Base-by-base conservation (phyloP, 306 rosid species). In the Medicago ruthenica region DNA sequence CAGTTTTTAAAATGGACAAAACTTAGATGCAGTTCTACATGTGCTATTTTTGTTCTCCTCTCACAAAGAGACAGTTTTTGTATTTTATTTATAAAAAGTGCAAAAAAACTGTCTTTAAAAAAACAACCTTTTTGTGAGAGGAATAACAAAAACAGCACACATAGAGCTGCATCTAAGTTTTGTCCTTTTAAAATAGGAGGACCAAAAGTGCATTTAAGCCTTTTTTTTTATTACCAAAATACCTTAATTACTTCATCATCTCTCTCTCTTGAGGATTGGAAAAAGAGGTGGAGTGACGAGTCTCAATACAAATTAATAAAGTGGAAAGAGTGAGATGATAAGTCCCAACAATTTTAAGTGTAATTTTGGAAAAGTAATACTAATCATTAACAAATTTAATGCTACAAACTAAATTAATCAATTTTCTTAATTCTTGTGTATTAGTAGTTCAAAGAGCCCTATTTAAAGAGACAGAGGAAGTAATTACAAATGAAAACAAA, bases 401-500 rank as follows among this genome's bases (percentile, higher is more conserved):
- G 41, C 41, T 24, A 60, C 66, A 61, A 34, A 61, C 44, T 31
- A 61, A 61, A 61, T 31, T 34, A 61, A 61, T 11, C 44, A 61
- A 61, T 44, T 61, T 61, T 61, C 67, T 61, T 15, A 31, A 9
- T 61, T 61, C 20, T 34, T 21, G 34, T 0, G 63, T 20, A 20
- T 57, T 31, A 61, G 67, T 61, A 61, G 67, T 61, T 61, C 44
- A 14, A 34, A 61, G 0, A 20, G 61, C 20, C 31, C 9, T 18
- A 17, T 55, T 9, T 55, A 55, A 20, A 55, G 34, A 55, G 31
- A 20, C 13, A 0, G 34, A 61, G 21, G 13, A 21, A 61, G 67
- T 61, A 55, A 55, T 15, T 21, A 58, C 73, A 27, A 58, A 58
- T 15, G 59, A 66, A 58, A 27, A 37, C 69, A 65, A 67, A 24